Percentiles rank a stretch among this genome's conserved stretches.
phyloP scores from a whole-genome alignment of 2,329 filamentous ascomycete species.

The Talaromyces sp. region DNA sequence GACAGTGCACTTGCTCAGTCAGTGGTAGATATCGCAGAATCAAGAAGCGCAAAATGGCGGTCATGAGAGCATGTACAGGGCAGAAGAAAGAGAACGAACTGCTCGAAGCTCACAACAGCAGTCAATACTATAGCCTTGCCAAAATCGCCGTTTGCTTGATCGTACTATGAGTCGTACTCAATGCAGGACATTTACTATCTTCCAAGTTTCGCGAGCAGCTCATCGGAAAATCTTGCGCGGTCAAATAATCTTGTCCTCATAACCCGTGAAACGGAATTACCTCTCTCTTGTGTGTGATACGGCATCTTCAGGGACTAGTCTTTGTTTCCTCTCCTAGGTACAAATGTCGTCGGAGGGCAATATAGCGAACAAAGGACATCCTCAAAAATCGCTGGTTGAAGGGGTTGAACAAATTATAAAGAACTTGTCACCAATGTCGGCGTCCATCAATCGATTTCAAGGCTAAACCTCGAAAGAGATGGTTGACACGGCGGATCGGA shows the following conservation, averaged over 20 bases:
- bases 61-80: slow-evolving; percentile 10
- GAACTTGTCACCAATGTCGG: slow-evolving; percentile 42
- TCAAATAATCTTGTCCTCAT: slow-evolving; percentile 30
- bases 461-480: slow-evolving; percentile 54
- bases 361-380: slow-evolving; percentile 87
- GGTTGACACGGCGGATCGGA: slow-evolving; percentile 65
- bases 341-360: slow-evolving; percentile 57
- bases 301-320: slow-evolving; percentile 86
- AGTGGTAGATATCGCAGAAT: slow-evolving; percentile 16
- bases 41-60: neutral
- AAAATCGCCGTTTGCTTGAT: neutral
- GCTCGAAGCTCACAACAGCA: slow-evolving; percentile 1
- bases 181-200: slow-evolving; percentile 19
- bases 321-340: slow-evolving; percentile 76
- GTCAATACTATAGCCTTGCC: neutral
- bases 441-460: slow-evolving; percentile 55
- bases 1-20: slow-evolving; percentile 8
- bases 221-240: slow-evolving; percentile 19
- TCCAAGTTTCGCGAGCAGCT: slow-evolving; percentile 11
- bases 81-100: slow-evolving; percentile 12
- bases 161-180: slow-evolving; percentile 3
- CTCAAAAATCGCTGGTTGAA: slow-evolving; percentile 76
- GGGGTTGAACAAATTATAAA: slow-evolving; percentile 27
- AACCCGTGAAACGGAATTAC: slow-evolving; percentile 22
- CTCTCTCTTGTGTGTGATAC: slow-evolving; percentile 74